Conservation (phyloP, 768 basidiomycete species). For the Porphyrellus cyaneotinctus region DNA sequence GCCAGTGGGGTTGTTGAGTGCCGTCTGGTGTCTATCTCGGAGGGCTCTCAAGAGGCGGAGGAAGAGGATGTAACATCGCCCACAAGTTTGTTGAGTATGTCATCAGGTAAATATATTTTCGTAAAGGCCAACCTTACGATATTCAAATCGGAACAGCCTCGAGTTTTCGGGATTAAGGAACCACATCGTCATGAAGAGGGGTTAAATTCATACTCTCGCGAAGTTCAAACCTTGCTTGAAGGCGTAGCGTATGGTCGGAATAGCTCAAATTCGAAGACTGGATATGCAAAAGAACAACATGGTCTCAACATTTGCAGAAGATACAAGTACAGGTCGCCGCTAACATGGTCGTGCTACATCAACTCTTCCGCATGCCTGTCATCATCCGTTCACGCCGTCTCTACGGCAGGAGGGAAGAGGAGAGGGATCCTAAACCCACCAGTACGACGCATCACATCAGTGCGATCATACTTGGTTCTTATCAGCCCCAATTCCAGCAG, state of each 20-base stretch:
- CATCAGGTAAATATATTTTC: neutral
- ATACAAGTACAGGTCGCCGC: too few relatives aligned
- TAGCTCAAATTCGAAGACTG: too few relatives aligned
- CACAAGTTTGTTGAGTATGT: neutral
- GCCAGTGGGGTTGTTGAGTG: conserved; percentile 49
- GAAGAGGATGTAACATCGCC: conserved; percentile 2
- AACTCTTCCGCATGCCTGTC: too few relatives aligned
- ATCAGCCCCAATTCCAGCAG: neutral
- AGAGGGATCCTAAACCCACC: conserved; percentile 1
- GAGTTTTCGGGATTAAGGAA: too few relatives aligned
- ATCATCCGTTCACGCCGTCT: neutral
- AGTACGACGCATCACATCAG: neutral
- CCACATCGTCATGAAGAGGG: too few relatives aligned
- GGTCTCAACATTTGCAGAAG: too few relatives aligned
- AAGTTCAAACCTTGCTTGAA: neutral
- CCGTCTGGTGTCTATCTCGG: conserved; percentile 37
- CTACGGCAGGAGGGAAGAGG: neutral
- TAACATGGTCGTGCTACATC: too few relatives aligned
- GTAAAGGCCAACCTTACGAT: too few relatives aligned
- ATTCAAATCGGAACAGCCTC: too few relatives aligned
- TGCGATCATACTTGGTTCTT: neutral
- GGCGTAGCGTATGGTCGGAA: too few relatives aligned
- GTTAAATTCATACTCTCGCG: too few relatives aligned
- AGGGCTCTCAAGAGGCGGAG: conserved; percentile 26
- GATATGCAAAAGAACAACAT: too few relatives aligned